A percentile compares a stretch with the other conserved stretches of the same genome.
These are phyloP conservation scores for Torulaspora indica DNA, from an alignment of 805 yeast genomes.

Conservation along the genomic window DNA sequence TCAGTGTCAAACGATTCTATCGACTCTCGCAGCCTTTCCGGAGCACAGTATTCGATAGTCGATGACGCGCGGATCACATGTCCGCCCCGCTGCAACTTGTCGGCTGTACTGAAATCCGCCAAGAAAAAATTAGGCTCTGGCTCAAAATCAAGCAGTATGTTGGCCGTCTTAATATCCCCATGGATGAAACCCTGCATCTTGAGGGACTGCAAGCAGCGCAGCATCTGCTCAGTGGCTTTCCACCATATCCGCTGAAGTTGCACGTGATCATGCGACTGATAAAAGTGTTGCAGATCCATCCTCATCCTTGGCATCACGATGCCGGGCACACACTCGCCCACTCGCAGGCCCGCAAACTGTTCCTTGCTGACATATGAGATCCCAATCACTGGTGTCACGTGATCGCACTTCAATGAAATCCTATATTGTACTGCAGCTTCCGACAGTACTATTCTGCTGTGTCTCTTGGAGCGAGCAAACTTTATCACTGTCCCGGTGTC, in stretches of 20 bases:
- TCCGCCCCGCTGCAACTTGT: background rate
- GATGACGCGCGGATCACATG: background rate
- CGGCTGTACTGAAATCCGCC: conserved; percentile 22
- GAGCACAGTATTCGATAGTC: conserved; percentile 24
- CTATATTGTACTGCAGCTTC: conserved; percentile 11
- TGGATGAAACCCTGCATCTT: conserved; percentile 15
- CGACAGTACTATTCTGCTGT: conserved; percentile 11
- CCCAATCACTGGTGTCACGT: conserved; percentile 10
- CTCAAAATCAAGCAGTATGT: conserved; percentile 13
- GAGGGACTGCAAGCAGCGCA: conserved; percentile 12
- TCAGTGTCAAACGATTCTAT: conserved; percentile 12
- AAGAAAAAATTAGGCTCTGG: conserved; percentile 10
- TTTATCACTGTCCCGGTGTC: conserved; percentile 11
- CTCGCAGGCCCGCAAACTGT: conserved; percentile 8
- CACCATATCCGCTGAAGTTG: too few species aligned
- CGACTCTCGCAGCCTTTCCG: conserved; percentile 11
- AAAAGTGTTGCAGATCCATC: conserved; percentile 14
- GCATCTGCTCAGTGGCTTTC: conserved; percentile 10
- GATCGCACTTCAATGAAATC: background rate
- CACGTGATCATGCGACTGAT: conserved; percentile 1
- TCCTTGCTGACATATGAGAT: conserved; percentile 9
- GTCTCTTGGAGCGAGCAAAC: conserved; percentile 15
- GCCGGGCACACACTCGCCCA: conserved; percentile 14
- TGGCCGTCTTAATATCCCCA: conserved; percentile 25
- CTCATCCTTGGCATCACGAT: conserved; percentile 13